These are phyloP conservation scores for Globisporangium solare DNA, from an alignment of 352 stramenopile genomes.

Conservation along the genomic window DNA sequence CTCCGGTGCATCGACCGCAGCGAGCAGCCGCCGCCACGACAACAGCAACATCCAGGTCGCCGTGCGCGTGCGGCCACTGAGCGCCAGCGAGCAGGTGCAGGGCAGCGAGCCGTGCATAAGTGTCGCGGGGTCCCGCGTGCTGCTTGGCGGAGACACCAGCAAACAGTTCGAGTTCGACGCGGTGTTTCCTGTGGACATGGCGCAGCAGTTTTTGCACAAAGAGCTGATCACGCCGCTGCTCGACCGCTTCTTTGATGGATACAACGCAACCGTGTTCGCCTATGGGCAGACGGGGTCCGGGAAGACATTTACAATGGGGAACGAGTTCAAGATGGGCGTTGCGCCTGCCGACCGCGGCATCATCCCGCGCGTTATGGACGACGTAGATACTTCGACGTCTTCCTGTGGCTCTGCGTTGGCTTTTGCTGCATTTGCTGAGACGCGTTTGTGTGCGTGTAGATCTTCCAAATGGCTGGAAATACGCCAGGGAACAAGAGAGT, in stretches of 20 bases:
- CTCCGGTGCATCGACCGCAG: background rate
- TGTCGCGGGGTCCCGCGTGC: slow-evolving; percentile 15
- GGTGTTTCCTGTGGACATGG: slow-evolving; percentile 44
- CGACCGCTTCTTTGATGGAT: slow-evolving; percentile 90
- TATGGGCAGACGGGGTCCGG: slow-evolving; percentile 92
- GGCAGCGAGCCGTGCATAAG: slow-evolving; percentile 33
- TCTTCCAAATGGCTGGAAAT: slow-evolving; percentile 39
- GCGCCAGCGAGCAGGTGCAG: slow-evolving; percentile 29
- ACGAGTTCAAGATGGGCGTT: slow-evolving; percentile 46
- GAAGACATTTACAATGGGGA: slow-evolving; percentile 94
- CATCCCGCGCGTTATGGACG: slow-evolving; percentile 76
- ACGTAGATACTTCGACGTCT: slow-evolving; percentile 26
- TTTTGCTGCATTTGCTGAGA: background rate
- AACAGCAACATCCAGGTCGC: slow-evolving; percentile 41
- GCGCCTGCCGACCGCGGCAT: slow-evolving; percentile 46
- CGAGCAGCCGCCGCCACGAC: background rate
- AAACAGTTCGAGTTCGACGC: slow-evolving; percentile 81
- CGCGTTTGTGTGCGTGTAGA: slow-evolving; percentile 17
- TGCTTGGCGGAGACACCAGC: slow-evolving; percentile 26
- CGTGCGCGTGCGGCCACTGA: slow-evolving; percentile 51
- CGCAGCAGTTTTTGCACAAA: slow-evolving; percentile 36
- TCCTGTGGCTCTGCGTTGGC: background rate
- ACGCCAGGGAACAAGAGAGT: slow-evolving; percentile 28
- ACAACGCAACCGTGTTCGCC: slow-evolving; percentile 94
- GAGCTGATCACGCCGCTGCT: slow-evolving; percentile 55